Evolutionary conservation across 208 protist genomes (phyloP).

Genomic region (Wallacemonas sp.): DNA sequence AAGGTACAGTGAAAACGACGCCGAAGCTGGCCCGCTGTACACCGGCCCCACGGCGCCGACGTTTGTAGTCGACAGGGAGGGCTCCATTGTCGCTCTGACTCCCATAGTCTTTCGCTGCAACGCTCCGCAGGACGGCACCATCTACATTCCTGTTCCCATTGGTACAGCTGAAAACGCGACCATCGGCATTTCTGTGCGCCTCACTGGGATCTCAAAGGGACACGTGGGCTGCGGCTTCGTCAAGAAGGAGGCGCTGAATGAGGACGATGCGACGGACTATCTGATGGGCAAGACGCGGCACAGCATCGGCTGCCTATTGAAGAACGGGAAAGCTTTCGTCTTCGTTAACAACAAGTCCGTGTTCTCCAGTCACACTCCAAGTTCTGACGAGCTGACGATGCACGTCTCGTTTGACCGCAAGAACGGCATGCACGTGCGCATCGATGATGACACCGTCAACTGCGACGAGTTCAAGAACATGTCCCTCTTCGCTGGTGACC

Average conservation of each 20-base stretch:
- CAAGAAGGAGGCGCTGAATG: not conserved
- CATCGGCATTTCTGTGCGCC: not conserved
- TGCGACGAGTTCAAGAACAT: too few species aligned
- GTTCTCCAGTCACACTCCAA: not conserved
- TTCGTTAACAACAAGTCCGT: not conserved
- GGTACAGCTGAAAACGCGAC: not conserved
- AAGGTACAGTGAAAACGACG: too few species aligned
- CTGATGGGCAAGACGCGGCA: not conserved
- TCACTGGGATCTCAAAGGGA: not conserved
- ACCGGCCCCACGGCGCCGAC: too few species aligned
- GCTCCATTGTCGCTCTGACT: too few species aligned
- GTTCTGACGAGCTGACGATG: too few species aligned
- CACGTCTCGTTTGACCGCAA: too few species aligned
- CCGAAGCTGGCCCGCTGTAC: too few species aligned
- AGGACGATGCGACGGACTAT: not conserved
- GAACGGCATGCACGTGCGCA: too few species aligned
- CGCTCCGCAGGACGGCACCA: not conserved
- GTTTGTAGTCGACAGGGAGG: not conserved
- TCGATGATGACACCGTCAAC: too few species aligned
- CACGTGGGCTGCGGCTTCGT: not conserved
- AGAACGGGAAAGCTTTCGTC: not conserved
- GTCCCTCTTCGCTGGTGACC: too few species aligned
- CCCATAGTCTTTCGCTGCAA: too few species aligned
- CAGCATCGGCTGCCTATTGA: not conserved
- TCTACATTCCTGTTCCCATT: not conserved